phyloP scores from a whole-genome alignment of 75 land plant genomes.

The Larix kaempferi region DNA sequence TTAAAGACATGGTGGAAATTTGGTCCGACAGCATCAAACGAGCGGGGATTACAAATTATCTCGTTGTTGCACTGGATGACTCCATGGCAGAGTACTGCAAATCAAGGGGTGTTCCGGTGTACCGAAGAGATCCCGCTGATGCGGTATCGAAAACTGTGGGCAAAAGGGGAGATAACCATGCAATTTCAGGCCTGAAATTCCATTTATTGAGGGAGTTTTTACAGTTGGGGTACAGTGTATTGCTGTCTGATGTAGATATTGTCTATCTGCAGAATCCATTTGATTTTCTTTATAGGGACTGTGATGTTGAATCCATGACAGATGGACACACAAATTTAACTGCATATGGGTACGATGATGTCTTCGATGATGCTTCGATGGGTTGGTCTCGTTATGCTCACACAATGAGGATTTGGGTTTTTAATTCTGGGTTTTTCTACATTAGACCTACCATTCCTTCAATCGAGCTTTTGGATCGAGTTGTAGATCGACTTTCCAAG shows the following conservation, averaged over 20 bases:
- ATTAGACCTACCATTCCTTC: constrained; percentile 87
- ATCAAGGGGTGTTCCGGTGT: constrained; percentile 73
- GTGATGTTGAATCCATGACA: constrained; percentile 97
- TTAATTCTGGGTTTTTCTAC: constrained; percentile 94
- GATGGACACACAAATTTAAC: constrained; percentile 87
- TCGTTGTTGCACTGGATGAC: constrained; percentile 91
- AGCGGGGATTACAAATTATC: constrained; percentile 77
- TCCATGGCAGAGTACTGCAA: constrained; percentile 60
- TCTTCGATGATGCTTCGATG: constrained; percentile 89
- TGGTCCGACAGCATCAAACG: constrained; percentile 79
- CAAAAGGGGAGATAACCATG: constrained; percentile 74
- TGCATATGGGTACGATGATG: constrained; percentile 95
- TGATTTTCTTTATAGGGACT: constrained; percentile 75
- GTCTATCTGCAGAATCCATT: constrained; percentile 95
- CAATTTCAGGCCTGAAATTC: constrained; percentile 78
- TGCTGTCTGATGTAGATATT: constrained; percentile 95
- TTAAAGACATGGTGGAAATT: constrained; percentile 66
- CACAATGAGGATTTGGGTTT: constrained; percentile 99
- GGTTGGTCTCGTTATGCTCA: constrained; percentile 98
- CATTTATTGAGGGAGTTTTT: constrained; percentile 82
- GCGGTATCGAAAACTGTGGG: constrained; percentile 41
- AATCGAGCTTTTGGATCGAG: constrained; percentile 96
- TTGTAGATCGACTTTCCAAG: constrained; percentile 61
- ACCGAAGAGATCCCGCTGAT: constrained; percentile 73
- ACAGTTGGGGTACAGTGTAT: constrained; percentile 91